A percentile compares a stretch with the other conserved stretches of the same genome.
phyloP scores from a whole-genome alignment of 805 yeast genomes.

The Ogataea naganishii region DNA sequence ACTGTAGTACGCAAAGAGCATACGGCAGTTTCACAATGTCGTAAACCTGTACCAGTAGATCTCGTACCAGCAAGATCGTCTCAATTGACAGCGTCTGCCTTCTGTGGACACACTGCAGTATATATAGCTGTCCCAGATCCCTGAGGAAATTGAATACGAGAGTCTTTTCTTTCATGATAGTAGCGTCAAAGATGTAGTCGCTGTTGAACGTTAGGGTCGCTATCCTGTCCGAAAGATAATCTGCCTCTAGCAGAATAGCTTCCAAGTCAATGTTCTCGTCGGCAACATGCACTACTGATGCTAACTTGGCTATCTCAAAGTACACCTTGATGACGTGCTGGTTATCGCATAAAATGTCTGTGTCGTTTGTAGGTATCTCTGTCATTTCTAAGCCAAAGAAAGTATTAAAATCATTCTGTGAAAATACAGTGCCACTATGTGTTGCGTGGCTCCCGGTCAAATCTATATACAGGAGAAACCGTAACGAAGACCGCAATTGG shows the following conservation, averaged over 20 bases:
- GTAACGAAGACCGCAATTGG: slow-evolving; percentile 1
- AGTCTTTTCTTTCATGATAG: not conserved
- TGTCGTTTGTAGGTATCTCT: not conserved
- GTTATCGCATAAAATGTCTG: slow-evolving; percentile 4
- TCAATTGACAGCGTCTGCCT: slow-evolving; percentile 9
- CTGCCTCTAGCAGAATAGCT: slow-evolving; percentile 8
- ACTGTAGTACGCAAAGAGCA: slow-evolving; percentile 1
- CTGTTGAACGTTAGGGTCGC: slow-evolving; percentile 1
- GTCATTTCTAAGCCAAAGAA: not conserved
- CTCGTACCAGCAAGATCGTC: slow-evolving; percentile 6
- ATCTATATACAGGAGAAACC: slow-evolving; percentile 5
- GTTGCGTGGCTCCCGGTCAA: slow-evolving; percentile 5
- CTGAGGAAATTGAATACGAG: slow-evolving; percentile 6
- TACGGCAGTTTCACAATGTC: slow-evolving; percentile 1
- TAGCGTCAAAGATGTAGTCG: not conserved
- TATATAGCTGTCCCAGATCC: slow-evolving; percentile 5
- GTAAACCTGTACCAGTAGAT: slow-evolving; percentile 2
- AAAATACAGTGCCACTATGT: slow-evolving; percentile 3
- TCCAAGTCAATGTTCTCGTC: slow-evolving; percentile 7
- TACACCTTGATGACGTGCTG: slow-evolving; percentile 5
- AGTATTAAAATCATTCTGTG: slow-evolving; percentile 3
- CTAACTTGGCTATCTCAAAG: slow-evolving; percentile 4
- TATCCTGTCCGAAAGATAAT: slow-evolving; percentile 5
- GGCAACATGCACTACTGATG: slow-evolving; percentile 6
- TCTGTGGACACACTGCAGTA: slow-evolving; percentile 7